Evolutionary conservation across 2,329 filamentous ascomycete genomes (phyloP).

Genomic region (Neonectria punicea): DNA sequence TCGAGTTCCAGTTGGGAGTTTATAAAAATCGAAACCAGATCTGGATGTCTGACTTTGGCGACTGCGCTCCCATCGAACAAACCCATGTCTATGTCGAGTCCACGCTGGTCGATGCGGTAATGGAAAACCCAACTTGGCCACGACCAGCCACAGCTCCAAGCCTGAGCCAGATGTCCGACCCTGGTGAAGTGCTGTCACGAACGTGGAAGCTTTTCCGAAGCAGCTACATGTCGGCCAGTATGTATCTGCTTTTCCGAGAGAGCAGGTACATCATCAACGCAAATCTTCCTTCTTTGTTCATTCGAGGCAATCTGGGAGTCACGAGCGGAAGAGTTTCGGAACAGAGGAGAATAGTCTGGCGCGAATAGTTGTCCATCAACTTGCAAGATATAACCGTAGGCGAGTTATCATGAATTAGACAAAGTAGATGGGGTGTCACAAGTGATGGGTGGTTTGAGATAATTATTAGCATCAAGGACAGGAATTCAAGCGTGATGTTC

Average conservation of each 20-base stretch:
- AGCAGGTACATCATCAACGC: neutral
- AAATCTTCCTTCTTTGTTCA: conserved; percentile 1
- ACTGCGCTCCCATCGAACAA: conserved; percentile 22
- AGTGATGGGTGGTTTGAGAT: neutral
- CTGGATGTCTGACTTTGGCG: conserved; percentile 40
- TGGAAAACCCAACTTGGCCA: conserved; percentile 30
- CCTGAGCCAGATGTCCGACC: neutral
- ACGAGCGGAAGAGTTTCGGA: neutral
- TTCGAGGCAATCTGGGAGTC: conserved; percentile 15
- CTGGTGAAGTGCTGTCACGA: neutral
- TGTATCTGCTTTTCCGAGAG: neutral
- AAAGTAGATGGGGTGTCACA: neutral
- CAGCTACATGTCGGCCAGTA: conserved; percentile 5
- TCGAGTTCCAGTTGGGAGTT: conserved; percentile 35
- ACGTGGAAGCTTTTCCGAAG: conserved; percentile 2
- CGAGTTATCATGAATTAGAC: neutral
- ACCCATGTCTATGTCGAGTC: neutral
- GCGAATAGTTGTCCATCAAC: neutral
- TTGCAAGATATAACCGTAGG: neutral
- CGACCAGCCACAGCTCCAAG: conserved; percentile 8
- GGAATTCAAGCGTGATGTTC: neutral
- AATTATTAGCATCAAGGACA: neutral
- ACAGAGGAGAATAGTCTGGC: neutral
- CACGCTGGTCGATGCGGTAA: conserved; percentile 6
- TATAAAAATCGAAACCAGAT: conserved; percentile 6